phyloP scores from a whole-genome alignment of 1,284 basidiomycete species.

The Ceratobasidium sp. region DNA sequence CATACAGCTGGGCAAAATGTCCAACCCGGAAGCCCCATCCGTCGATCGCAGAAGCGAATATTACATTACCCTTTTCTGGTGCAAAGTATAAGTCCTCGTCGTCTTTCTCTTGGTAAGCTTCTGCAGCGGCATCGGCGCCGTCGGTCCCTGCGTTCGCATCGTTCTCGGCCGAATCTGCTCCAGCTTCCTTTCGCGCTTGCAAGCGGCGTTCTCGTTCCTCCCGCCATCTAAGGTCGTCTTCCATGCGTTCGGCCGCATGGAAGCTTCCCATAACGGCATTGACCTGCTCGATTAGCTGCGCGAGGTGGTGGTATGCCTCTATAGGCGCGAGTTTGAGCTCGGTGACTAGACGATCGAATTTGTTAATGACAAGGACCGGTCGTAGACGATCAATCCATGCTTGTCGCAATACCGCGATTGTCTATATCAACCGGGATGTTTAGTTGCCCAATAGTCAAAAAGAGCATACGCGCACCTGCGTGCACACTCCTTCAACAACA shows the following conservation, averaged over 20 bases:
- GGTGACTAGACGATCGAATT: conserved; percentile 94
- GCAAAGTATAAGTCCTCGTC: conserved; percentile 99
- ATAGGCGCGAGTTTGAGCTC: conserved; percentile 93
- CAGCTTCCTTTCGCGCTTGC: conserved; percentile 80
- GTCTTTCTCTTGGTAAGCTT: conserved; percentile 88
- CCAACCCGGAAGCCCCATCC: conserved; percentile 98
- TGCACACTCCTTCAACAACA: conserved; percentile 98
- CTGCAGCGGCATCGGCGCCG: conserved; percentile 61
- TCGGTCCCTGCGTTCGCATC: conserved; percentile 56
- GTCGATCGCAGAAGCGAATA: conserved; percentile 97
- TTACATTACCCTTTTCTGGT: conserved; percentile 95
- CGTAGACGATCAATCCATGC: conserved; percentile 92
- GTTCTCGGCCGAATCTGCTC: conserved; percentile 71
- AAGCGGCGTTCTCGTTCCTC: conserved; percentile 91
- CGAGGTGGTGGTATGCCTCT: conserved; percentile 95
- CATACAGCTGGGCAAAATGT: conserved; percentile 95
- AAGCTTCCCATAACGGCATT: conserved; percentile 99
- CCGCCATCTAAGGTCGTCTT: conserved; percentile 93
- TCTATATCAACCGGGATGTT: conserved; percentile 66
- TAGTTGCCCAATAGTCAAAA: neutral
- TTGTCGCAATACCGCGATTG: conserved; percentile 94
- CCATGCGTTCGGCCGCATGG: conserved; percentile 97
- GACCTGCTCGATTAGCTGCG: conserved; percentile 95
- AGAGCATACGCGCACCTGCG: conserved; percentile 74
- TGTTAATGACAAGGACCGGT: conserved; percentile 97